Evolutionary conservation across 768 basidiomycete species (phyloP).

Genomic region (Xanthoconium purpureum): DNA sequence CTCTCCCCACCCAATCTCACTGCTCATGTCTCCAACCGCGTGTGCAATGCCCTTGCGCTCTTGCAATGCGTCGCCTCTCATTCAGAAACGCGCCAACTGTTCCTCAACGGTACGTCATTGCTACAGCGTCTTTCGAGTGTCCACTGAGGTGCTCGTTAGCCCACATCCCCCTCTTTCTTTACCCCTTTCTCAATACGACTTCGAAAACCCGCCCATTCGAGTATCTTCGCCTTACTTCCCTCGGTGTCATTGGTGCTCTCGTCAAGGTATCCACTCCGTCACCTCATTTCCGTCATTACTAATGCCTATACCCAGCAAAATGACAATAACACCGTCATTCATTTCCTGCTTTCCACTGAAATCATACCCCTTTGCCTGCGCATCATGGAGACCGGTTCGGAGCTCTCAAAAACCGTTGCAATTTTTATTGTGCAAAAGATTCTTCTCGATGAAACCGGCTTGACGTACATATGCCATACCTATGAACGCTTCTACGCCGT

Average conservation of each 20-base stretch:
- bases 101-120: slow-evolving; percentile 72
- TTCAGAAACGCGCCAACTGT: slow-evolving; percentile 91
- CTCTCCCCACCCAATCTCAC: slow-evolving; percentile 94
- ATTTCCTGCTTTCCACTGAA: slow-evolving; percentile 97
- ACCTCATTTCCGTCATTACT: slow-evolving; percentile 6
- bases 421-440: slow-evolving; percentile 99
- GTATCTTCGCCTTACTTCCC: slow-evolving; percentile 96
- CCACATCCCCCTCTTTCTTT: slow-evolving; percentile 92
- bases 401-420: slow-evolving; percentile 97
- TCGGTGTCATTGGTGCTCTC: slow-evolving; percentile 98
- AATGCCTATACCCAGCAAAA: slow-evolving; percentile 71
- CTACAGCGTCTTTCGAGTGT: background rate
- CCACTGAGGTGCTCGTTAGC: slow-evolving; percentile 45
- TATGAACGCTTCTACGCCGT: slow-evolving; percentile 99
- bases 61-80: slow-evolving; percentile 98
- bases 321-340: slow-evolving; percentile 98
- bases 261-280: slow-evolving; percentile 69
- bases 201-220: slow-evolving; percentile 99
- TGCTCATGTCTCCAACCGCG: slow-evolving; percentile 96
- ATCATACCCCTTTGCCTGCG: slow-evolving; percentile 98
- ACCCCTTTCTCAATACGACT: slow-evolving; percentile 98
- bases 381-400: slow-evolving; percentile 99
- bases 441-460: slow-evolving; percentile 92
- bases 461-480: slow-evolving; percentile 99
- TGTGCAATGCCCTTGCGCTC: slow-evolving; percentile 97